Evolutionary conservation across 306 rosid species (phyloP).

Genomic region (Prunus dulcis): DNA sequence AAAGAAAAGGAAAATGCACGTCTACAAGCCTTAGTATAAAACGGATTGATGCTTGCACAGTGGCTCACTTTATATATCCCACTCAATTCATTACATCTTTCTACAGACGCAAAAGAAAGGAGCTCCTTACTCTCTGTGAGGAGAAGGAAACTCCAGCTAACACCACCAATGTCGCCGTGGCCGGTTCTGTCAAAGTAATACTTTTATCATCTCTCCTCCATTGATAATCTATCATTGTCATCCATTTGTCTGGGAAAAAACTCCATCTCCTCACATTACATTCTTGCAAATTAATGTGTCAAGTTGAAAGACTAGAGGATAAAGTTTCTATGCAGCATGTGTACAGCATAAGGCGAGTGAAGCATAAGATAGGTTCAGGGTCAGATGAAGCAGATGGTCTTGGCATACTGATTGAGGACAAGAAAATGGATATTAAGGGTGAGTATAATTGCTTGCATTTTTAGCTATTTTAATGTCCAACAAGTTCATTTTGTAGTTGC

Average conservation of each 20-base stretch:
- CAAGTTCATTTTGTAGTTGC: not conserved
- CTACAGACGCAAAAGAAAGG: not conserved
- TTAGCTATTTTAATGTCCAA: not conserved
- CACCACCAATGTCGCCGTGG: not conserved
- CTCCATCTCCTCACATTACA: not conserved
- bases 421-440: not conserved
- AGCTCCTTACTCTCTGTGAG: not conserved
- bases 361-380: not conserved
- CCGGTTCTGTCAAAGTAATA: not conserved
- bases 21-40: not conserved
- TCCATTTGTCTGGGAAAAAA: not conserved
- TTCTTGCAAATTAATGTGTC: not conserved
- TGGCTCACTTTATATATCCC: not conserved
- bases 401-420: not conserved
- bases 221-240: not conserved
- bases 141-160: not conserved
- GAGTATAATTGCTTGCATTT: not conserved
- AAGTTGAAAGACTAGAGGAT: not conserved
- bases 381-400: not conserved
- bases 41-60: not conserved
- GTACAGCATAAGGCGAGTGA: conserved; percentile 3
- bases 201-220: not conserved
- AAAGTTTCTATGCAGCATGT: not conserved
- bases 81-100: not conserved
- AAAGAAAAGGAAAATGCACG: not conserved